Evolutionary conservation across 495 filamentous ascomycete species (phyloP), one percentile per base, ranked within the genome.

Genomic region (Trichocladium uniseriatum): DNA sequence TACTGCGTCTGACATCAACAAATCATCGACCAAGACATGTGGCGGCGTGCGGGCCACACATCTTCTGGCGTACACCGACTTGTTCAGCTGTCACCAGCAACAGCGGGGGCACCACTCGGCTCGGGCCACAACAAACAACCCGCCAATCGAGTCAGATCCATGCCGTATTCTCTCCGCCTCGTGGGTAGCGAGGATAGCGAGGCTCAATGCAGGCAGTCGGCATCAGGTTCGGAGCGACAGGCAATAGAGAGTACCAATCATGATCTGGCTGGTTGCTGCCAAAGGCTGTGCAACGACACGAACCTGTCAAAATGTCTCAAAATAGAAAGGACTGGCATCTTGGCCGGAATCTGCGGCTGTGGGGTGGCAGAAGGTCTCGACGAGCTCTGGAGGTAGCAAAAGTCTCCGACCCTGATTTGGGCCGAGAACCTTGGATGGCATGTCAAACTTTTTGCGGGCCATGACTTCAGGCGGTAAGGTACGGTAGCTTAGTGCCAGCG

Each of bases 1-100:
- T 48, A 52, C 48, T 39, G 48, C 53, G 53, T 48, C 24, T 7
- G 35, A 40, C 39, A 27, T 43, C 43, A 52, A 40, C 48, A 51
- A 56, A 51, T 27, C 43, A 43, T 35, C 16, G 19, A 15, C 36
- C 44, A 43, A 51, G 48, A 51, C 43, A 51, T 51, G 43, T 43
- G 43, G 53, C 53, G 22, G 42, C 42, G 10, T 36, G 48, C 32
- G 38, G 24, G n/a, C 39, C 44, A 34, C 34, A 34, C 44, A 49
- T 18, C 37, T 38, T 29, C 38, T 49, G 40, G n/a, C 31, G 29
- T 45, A 29, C 37, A 49, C 45, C 45, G 46, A 49, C 32, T 28
- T 35, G 24, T 11, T 42, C 37, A 47, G 39, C 48, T 50, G 20
- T 16, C 14, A 14, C 31, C 41, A 37, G 9, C 37, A 31, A 42